These are phyloP conservation scores for Limonium bicolor DNA, from an alignment of 148 eudicot species.

Conservation along the genomic window DNA sequence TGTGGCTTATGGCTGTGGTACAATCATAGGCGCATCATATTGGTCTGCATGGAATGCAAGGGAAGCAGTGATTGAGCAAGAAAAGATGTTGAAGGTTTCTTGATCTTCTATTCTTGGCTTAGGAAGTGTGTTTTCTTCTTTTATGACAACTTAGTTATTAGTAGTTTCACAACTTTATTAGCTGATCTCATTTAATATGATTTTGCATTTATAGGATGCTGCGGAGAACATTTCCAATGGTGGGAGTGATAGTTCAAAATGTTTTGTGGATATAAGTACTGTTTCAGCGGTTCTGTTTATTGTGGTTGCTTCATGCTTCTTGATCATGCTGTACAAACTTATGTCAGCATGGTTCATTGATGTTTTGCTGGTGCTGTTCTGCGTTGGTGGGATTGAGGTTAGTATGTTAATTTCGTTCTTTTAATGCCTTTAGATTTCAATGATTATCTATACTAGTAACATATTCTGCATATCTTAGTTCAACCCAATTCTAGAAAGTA, in stretches of 20 bases:
- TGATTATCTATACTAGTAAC: no score
- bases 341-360: conserved; percentile 91
- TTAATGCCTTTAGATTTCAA: neutral
- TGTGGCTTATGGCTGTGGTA: neutral
- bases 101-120: neutral
- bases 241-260: conserved; percentile 24
- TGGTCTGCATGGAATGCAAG: neutral
- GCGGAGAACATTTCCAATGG: conserved; percentile 40
- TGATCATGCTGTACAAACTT: conserved; percentile 92
- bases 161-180: no score
- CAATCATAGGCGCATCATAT: neutral
- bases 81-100: conserved; percentile 59
- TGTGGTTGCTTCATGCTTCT: conserved; percentile 76
- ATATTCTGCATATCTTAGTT: no score
- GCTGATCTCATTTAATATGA: neutral
- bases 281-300: conserved; percentile 78
- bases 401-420: conserved; percentile 4
- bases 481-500: no score
- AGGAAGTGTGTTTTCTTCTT: neutral
- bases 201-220: conserved; percentile 45
- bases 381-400: conserved; percentile 98
- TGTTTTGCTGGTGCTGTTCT: conserved; percentile 79
- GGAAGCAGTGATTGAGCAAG: neutral
- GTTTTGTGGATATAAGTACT: conserved; percentile 74
- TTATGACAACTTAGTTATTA: no score